A percentile compares a stretch with the other conserved stretches of the same genome.
phyloP scores from a whole-genome alignment of 305 asterid genomes.

The Salvia sclarea region DNA sequence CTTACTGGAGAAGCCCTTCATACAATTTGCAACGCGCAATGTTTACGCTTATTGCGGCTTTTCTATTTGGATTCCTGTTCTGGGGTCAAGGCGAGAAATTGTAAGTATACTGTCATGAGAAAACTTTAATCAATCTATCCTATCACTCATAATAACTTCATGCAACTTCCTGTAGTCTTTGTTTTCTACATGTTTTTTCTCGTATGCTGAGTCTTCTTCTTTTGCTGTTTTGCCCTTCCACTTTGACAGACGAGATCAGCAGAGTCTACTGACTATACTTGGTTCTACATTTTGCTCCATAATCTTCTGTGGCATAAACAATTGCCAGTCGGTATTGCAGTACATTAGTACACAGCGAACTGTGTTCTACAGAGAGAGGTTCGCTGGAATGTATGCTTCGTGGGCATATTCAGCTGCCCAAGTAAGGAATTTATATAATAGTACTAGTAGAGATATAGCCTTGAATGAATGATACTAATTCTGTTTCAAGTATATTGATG shows the following conservation, averaged over 20 bases:
- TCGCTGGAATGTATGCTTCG: conserved; percentile 57
- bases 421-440: conserved; percentile 26
- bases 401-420: conserved; percentile 53
- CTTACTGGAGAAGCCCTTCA: conserved; percentile 75
- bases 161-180: no score
- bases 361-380: conserved; percentile 51
- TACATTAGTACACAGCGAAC: conserved; percentile 45
- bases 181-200: no score
- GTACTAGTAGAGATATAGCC: no score
- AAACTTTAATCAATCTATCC: neutral
- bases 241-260: conserved; percentile 40
- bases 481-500: neutral
- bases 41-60: conserved; percentile 40
- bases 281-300: conserved; percentile 43
- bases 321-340: conserved; percentile 44
- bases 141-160: no score
- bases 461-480: no score
- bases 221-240: neutral
- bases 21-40: conserved; percentile 51
- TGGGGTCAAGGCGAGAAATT: conserved; percentile 55
- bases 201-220: no score
- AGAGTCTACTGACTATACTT: conserved; percentile 49
- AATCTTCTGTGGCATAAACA: conserved; percentile 46
- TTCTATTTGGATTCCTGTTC: conserved; percentile 45
- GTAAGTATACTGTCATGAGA: conserved; percentile 36